These are phyloP conservation scores for Nicotiana tomentosiformis DNA, from an alignment of 257 asterid genomes.

Conservation along the genomic window DNA sequence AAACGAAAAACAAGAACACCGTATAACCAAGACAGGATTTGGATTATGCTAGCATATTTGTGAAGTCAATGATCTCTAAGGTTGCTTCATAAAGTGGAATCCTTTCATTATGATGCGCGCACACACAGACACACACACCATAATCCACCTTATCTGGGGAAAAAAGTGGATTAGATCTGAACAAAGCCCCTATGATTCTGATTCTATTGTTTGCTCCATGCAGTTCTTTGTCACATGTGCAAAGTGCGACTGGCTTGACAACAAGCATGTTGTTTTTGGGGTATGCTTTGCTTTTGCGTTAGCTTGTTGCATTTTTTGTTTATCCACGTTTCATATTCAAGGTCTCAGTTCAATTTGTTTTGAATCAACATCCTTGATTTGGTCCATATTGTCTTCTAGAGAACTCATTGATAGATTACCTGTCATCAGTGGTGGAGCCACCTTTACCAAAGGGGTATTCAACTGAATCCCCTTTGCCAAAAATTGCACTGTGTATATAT, in stretches of 20 bases:
- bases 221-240: slow-evolving; percentile 94
- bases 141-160: neutral
- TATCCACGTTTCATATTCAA: neutral
- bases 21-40: neutral
- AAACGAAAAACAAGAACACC: neutral
- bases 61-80: neutral
- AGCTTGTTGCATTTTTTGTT: neutral
- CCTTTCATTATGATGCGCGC: neutral
- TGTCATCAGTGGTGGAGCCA: neutral
- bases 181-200: neutral
- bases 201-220: slow-evolving; percentile 14
- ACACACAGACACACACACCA: neutral
- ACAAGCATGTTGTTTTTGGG: slow-evolving; percentile 96
- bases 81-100: neutral
- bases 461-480: neutral
- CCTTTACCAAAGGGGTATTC: neutral
- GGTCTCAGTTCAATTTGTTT: neutral
- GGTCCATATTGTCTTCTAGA: neutral
- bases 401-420: neutral
- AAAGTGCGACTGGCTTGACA: slow-evolving; percentile 97
- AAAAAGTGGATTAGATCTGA: neutral
- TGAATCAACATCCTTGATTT: neutral
- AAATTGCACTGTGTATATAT: neutral
- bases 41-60: neutral
- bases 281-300: slow-evolving; percentile 31